Evolutionary conservation across 805 yeast genomes (phyloP), one percentile per base, ranked within the genome.

Genomic region (Lipomyces orientalis): DNA sequence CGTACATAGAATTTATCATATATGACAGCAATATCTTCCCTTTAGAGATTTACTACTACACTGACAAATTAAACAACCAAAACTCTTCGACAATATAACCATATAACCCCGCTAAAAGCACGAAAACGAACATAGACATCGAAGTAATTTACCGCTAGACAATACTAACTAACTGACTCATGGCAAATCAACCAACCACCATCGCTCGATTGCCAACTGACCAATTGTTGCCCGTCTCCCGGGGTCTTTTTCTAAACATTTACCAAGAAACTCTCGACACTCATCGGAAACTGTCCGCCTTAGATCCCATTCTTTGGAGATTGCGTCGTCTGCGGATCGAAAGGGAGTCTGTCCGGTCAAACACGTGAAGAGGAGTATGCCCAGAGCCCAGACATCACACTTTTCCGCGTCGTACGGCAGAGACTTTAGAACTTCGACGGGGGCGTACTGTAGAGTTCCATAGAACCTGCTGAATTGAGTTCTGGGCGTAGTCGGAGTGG

Each of bases 261-360:
- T 14, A 2, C 54, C 51, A 16, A 70, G 29, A 33, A 70, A 70
- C 19, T 64, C 43, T 14, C 39, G 62, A 46, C 71, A 70, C 55
- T 70, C 72, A 22, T 25, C 43, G 7, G 69, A 64, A 12, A 70
- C 69, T 7, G 19, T 31, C 22, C 66, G 54, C n/a, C 54, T 56
- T 43, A 65, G 51, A 49, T 37, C 63, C 71, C 69, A 70, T 9
- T 69, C 64, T 33, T 64, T 65, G 35, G 49, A n/a, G 14, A 70
- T 59, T 39, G 71, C 73, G 34, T 69, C 73, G n/a, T 68, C 69
- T 16, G 66, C 54, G n/a, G 61, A 22, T 4, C 63, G 63, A 37
- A 70, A 70, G 1, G 73, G 73, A 1, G 72, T 62, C 22, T 69
- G 69, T n/a, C 73, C 72, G 2, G 71, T 69, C 35, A 70, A 49